phyloP scores from a whole-genome alignment of 192 early-diverging fungal species.

The Chytriomyces hyalinus region DNA sequence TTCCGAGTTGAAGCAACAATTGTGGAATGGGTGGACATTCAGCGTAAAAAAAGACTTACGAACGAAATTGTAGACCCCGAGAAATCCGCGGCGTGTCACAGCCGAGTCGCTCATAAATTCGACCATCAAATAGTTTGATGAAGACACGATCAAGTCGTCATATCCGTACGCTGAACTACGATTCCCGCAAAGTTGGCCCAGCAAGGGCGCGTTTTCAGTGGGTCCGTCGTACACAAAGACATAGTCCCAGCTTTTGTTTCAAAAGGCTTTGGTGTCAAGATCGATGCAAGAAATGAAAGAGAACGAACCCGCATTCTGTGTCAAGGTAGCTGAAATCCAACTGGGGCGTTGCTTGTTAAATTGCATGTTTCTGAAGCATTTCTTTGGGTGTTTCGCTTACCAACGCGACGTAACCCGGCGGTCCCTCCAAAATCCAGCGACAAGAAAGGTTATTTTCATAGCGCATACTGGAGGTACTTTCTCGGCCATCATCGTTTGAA shows the following conservation, averaged over 20 bases:
- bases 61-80: slow-evolving; percentile 35
- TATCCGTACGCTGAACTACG: slow-evolving; percentile 13
- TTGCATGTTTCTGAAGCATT: too few species aligned
- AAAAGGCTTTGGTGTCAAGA: background rate
- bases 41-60: slow-evolving; percentile 20
- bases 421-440: slow-evolving; percentile 1
- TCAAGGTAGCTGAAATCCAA: slow-evolving; percentile 27
- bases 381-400: slow-evolving; percentile 1
- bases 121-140: slow-evolving; percentile 25
- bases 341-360: background rate
- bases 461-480: background rate
- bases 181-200: slow-evolving; percentile 40
- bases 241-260: slow-evolving; percentile 27
- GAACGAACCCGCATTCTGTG: slow-evolving; percentile 28
- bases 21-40: background rate
- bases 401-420: slow-evolving; percentile 3
- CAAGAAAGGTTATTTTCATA: slow-evolving; percentile 14
- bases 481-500: slow-evolving; percentile 3
- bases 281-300: background rate
- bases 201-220: background rate
- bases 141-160: slow-evolving; percentile 32
- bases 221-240: slow-evolving; percentile 17
- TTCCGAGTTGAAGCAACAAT: background rate
- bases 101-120: slow-evolving; percentile 36
- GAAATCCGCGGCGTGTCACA: slow-evolving; percentile 35